phyloP scores from a whole-genome alignment of 345 rosid species.

The Xanthoceras sorbifolium region DNA sequence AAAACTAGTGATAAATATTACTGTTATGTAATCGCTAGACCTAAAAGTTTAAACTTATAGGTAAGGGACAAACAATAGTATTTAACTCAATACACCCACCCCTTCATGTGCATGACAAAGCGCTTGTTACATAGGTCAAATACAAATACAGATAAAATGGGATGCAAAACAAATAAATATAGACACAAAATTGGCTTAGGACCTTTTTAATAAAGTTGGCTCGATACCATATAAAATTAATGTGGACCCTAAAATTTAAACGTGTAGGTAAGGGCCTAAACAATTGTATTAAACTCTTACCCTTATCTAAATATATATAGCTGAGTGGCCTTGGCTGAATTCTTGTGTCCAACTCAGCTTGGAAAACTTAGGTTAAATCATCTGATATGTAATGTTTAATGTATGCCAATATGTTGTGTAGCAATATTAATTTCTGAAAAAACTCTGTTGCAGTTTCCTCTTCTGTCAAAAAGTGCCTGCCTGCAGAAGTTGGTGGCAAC shows the following conservation, averaged over 20 bases:
- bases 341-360: not conserved
- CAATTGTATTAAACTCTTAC: not conserved
- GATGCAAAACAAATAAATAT: not conserved
- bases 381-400: not conserved
- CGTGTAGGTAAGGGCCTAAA: not conserved
- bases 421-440: conserved; percentile 11
- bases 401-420: not conserved
- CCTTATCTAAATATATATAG: not conserved
- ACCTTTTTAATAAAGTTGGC: not conserved
- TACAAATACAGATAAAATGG: too few relatives aligned
- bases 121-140: not conserved
- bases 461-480: conserved; percentile 68
- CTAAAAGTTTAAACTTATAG: too few relatives aligned
- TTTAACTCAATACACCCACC: not conserved
- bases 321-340: too few relatives aligned
- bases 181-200: not conserved
- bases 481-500: conserved; percentile 61
- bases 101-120: not conserved
- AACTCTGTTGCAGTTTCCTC: conserved; percentile 66
- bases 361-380: not conserved
- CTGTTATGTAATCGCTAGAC: not conserved
- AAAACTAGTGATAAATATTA: not conserved
- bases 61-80: too few relatives aligned
- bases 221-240: not conserved
- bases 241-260: not conserved